phyloP scores from a whole-genome alignment of 768 basidiomycete genomes.

The Melanogaster broomeanus region DNA sequence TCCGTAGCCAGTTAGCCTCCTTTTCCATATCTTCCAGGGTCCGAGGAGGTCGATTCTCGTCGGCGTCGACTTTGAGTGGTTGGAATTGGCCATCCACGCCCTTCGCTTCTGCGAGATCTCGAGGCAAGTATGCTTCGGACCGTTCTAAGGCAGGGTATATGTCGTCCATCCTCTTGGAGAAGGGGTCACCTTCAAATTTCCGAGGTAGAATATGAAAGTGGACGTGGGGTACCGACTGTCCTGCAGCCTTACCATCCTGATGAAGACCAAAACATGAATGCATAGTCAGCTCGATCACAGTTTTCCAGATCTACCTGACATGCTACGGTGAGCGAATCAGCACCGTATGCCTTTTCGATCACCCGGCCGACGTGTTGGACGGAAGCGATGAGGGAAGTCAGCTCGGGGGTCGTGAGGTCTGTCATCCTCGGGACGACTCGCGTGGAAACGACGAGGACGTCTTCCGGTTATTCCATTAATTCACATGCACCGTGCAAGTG shows the following conservation, averaged over 20 bases:
- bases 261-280: conserved; percentile 1
- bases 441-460: conserved; percentile 63
- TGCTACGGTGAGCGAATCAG: conserved; percentile 83
- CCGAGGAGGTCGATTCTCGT: conserved; percentile 65
- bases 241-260: conserved; percentile 87
- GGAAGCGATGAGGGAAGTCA: conserved; percentile 77
- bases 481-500: neutral
- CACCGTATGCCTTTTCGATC: conserved; percentile 80
- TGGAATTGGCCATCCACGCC: conserved; percentile 27
- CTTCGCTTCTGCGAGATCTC: conserved; percentile 32
- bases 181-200: conserved; percentile 65
- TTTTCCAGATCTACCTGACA: conserved; percentile 64
- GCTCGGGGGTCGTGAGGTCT: conserved; percentile 63
- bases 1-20: conserved; percentile 70
- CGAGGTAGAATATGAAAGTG: conserved; percentile 95
- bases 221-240: conserved; percentile 76
- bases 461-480: conserved; percentile 31
- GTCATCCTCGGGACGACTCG: conserved; percentile 56
- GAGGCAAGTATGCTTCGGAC: conserved; percentile 53
- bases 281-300: neutral
- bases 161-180: conserved; percentile 65
- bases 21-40: conserved; percentile 74
- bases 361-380: conserved; percentile 79
- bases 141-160: conserved; percentile 79
- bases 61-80: conserved; percentile 63